Evolutionary conservation across 2,329 filamentous ascomycete species (phyloP), one percentile per base, ranked within the genome.

Genomic region (Lachnellula occidentalis): DNA sequence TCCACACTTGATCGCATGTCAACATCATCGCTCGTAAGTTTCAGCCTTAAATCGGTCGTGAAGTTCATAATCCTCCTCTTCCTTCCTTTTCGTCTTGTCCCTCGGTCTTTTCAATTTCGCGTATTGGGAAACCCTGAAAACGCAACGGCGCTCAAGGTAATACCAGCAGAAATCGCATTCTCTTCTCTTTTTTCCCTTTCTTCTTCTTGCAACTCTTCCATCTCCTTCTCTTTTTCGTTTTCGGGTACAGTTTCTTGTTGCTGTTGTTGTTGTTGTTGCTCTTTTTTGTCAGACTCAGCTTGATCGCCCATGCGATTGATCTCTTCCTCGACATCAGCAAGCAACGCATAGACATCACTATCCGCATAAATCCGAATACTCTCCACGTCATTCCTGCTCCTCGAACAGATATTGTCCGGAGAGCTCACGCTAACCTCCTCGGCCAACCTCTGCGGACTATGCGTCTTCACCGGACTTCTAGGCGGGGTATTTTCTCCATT

Each of bases 341-440:
- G 73, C 1, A 88, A 74, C 2, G 81, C 78, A 60, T 84, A 87
- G 8, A 89, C 79, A 46, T 86, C 83, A 56, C 81, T 80, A 55
- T 84, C 84, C 21, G 83, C 83, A 60, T 87, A 88, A 61, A 88
- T 78, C 21, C 81, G 80, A 56, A 87, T 87, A 66, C 83, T 87
- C 67, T 87, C 81, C 37, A 82, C 75, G 21, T 76, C 76, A 12
- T 69, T 64, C 43, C 77, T 71, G 11, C 55, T 49, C 34, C 54
- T 51, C 31, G 48, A 39, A 34, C 12, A 27, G 14, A 56, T 45
- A n/a, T 53, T 37, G 50, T 53, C 64, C n/a, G 57, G 64, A 55
- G 45, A 63, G 56, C 56, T 43, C 11, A 61, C 52, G 19, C 43
- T 53, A 15, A 62, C 61, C 36, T 63, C 61, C 27, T 63, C 59